Evolutionary conservation across 2,329 filamentous ascomycete species (phyloP).

Genomic region (Myriosclerotinia curreyana): DNA sequence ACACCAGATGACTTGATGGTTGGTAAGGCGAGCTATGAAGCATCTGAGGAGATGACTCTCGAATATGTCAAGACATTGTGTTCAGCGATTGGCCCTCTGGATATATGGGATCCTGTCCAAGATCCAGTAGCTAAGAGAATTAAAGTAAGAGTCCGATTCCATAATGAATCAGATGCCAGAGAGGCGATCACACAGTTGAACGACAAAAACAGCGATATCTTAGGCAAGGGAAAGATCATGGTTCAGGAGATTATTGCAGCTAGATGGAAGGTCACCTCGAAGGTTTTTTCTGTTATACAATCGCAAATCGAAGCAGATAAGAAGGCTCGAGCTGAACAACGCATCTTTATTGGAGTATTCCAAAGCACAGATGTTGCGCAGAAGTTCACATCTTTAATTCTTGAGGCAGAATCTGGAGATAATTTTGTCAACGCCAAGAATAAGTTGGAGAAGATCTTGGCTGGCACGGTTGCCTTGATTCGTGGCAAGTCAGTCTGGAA

Average conservation of each 20-base stretch:
- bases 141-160: constrained; percentile 44
- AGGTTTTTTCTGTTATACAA: constrained; percentile 40
- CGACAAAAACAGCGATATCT: constrained; percentile 37
- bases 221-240: constrained; percentile 40
- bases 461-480: constrained; percentile 37
- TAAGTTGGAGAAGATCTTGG: constrained; percentile 39
- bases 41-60: neutral
- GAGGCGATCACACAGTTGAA: constrained; percentile 40
- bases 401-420: constrained; percentile 41
- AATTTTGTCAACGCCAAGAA: constrained; percentile 40
- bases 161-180: constrained; percentile 41
- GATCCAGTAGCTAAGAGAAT: constrained; percentile 22
- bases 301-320: constrained; percentile 34
- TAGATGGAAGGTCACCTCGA: constrained; percentile 42
- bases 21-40: neutral
- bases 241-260: constrained; percentile 41
- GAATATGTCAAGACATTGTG: neutral
- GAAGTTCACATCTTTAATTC: constrained; percentile 40
- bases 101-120: constrained; percentile 1
- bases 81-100: neutral
- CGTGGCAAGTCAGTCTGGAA: constrained; percentile 39
- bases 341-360: constrained; percentile 37
- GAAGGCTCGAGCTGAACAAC: constrained; percentile 37
- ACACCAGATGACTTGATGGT: neutral
- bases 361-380: constrained; percentile 28